Evolutionary conservation across 108 stramenopile genomes (phyloP).

Genomic region (Cyclotella kingstonii): DNA sequence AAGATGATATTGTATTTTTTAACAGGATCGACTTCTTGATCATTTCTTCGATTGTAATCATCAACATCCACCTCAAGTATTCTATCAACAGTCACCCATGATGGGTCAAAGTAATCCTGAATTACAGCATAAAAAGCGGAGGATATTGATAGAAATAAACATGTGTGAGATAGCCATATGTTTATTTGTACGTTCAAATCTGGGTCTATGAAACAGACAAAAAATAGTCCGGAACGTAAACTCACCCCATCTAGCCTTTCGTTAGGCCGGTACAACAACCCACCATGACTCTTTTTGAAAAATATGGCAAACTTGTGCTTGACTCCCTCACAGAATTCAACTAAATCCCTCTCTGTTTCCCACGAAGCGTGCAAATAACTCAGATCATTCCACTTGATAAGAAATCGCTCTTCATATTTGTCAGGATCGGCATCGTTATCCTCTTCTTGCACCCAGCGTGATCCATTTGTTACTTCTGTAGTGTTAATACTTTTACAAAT

Average conservation of each 20-base stretch:
- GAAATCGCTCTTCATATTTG: constrained; percentile 74
- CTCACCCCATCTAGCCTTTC: constrained; percentile 84
- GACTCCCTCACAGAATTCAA: constrained; percentile 62
- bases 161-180: neutral
- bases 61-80: constrained; percentile 58
- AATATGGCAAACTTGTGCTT: constrained; percentile 71
- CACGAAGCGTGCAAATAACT: constrained; percentile 81
- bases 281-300: constrained; percentile 65
- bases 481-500: constrained; percentile 70
- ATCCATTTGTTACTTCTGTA: constrained; percentile 77
- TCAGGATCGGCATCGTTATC: constrained; percentile 26
- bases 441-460: constrained; percentile 69
- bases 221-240: neutral
- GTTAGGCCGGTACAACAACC: constrained; percentile 67
- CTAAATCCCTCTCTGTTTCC: constrained; percentile 81
- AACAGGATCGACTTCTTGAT: constrained; percentile 19
- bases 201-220: neutral
- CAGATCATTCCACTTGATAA: constrained; percentile 82
- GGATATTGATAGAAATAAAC: neutral
- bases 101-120: constrained; percentile 87
- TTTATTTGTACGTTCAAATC: neutral
- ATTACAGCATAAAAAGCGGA: neutral
- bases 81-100: constrained; percentile 72
- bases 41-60: constrained; percentile 10
- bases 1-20: constrained; percentile 61